Base-by-base conservation (phyloP, 306 rosid genomes). In the Prinsepia uniflora region DNA sequence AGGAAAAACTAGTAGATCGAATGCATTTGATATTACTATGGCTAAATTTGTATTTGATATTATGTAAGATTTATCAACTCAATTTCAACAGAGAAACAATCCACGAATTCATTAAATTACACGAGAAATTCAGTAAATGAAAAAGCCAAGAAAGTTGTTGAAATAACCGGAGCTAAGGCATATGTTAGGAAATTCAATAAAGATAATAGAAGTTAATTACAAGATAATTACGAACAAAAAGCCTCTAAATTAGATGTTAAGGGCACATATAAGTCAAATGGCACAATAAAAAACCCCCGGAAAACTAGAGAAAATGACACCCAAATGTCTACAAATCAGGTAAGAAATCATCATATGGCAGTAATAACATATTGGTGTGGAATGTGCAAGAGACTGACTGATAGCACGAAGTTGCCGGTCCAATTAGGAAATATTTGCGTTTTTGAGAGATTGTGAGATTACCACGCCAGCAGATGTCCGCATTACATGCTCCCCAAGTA, bases 401-500 rank as follows among this genome's bases (percentile, higher is more conserved):
- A 68, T 11, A 39, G 41, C 53, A 20, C 54, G 17, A 54, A 19
- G 63, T 13, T 69, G 52, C 64, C 5, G 14, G 63, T 69, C 52
- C 47, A 20, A 62, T 79, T 63, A 73, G 39, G 82, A 79, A 72
- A 79, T 68, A n/a, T 20, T 63, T 59, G 79, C 79, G 4, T 79
- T 74, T 62, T 68, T 79, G 13, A 74, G 55, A 69, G 72, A 74
- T 3, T 20, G 7, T 41, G 47, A 52, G 44, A 36, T 34, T 66
- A 90, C 89, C 34, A 59, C 62, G 63, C 96, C 96, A 1, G 72
- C 85, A 80, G 90, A 83, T 52, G 95, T 83, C 65, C 77, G 83
- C 96, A 90, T 86, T 20, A 76, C 79, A 73, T 86, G 81, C 72
- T 41, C 77, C 59, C 86, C 92, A 59, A 90, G 87, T 85, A 72